Percentiles rank a stretch among this genome's conserved stretches.
phyloP scores from a whole-genome alignment of 352 stramenopile genomes.

The Pythium insidiosum region DNA sequence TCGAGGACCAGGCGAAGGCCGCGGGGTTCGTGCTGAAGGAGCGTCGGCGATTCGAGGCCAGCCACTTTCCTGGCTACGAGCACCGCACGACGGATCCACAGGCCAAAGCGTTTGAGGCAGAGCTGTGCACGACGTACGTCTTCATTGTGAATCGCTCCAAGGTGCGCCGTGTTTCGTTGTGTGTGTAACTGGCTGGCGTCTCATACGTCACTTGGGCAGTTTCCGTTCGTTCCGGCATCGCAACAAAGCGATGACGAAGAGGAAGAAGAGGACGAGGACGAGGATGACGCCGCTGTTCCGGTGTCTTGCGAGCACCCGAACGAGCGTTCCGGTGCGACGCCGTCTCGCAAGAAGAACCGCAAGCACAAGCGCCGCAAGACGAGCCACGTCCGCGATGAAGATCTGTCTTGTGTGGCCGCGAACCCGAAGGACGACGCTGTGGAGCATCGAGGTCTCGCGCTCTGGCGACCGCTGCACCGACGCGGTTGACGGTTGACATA shows the following conservation, averaged over 20 bases:
- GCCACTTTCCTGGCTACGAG: constrained; percentile 74
- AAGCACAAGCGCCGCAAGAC: constrained; percentile 10
- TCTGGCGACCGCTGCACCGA: too few species aligned
- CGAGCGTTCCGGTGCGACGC: background rate
- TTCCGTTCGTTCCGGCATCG: constrained; percentile 6
- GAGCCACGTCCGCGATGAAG: background rate
- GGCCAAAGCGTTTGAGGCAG: constrained; percentile 78
- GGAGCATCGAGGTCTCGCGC: too few species aligned
- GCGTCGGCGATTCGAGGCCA: constrained; percentile 60
- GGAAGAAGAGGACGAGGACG: background rate
- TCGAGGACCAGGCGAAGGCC: constrained; percentile 74
- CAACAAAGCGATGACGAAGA: background rate
- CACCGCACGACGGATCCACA: constrained; percentile 83
- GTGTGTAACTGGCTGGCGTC: background rate
- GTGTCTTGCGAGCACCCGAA: too few species aligned
- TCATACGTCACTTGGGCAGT: constrained; percentile 1
- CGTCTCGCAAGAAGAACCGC: background rate
- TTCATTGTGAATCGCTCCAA: constrained; percentile 81
- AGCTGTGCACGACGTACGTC: constrained; percentile 78
- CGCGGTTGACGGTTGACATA: too few species aligned
- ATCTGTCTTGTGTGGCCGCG: too few species aligned
- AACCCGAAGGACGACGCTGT: too few species aligned
- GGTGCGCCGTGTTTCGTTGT: too few species aligned
- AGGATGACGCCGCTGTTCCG: constrained; percentile 2
- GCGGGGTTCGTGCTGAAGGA: constrained; percentile 75